Base-by-base conservation (phyloP, 768 basidiomycete genomes). In the Boletus tylopilopsis region DNA sequence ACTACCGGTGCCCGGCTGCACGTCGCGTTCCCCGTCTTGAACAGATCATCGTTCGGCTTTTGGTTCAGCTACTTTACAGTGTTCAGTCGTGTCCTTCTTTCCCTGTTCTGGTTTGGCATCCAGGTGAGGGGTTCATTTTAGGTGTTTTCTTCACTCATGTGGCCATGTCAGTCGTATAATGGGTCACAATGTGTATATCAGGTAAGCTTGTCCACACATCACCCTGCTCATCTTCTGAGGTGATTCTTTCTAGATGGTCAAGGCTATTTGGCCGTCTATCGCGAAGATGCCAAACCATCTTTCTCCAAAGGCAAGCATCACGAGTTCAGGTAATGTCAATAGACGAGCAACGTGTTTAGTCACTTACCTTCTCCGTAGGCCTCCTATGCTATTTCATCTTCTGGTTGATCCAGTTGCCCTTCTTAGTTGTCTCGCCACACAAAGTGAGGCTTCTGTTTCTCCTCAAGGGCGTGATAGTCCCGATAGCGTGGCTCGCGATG, bases 21-120 rank as follows among this genome's bases (percentile, higher is more conserved):
- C 56, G 71, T 92, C 22, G 79, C 86, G 0, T 91, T 91, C 63
- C 76, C 78, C 0, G 77, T 93, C 42, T 73, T 91, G n/a, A 89
- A 85, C 57, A 76, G 91, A 15, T 90, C 90, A 0, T 90, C 87
- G 1, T 88, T 93, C 58, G 91, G 91, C 1, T 93, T 91, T 70
- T 93, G 86, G 82, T 78, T 92, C 56, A 87, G 87, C 62, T 92
- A 91, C 68, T 92, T 92, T 66, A 82, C 80, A 50, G 86, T 94
- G 39, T 64, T 92, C 50, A 89, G 86, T 56, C 80, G 90, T 19
- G 77, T 83, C 37, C 69, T 90, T 18, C 77, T 93, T 21, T 75
- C 86, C 32, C 79, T 90, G 76, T 87, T 91, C 65, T 93, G 90
- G 87, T 87, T 87, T 51, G 82, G 81, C 6, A 77, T 87, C 16